Evolutionary conservation across 2,329 filamentous ascomycete genomes (phyloP).

Genomic region (Pseudogymnoascus sp.): DNA sequence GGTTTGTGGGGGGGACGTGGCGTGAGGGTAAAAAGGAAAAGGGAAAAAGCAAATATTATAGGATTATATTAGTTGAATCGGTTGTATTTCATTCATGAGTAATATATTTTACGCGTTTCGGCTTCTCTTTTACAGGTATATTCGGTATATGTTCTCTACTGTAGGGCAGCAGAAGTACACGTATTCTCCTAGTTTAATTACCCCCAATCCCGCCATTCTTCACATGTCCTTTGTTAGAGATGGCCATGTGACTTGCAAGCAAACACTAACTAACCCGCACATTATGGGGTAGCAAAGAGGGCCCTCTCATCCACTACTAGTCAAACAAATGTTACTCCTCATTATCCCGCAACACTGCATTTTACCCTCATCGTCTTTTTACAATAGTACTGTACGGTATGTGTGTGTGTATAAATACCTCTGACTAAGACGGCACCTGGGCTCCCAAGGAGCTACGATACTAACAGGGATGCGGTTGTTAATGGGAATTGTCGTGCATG

Average conservation of each 20-base stretch:
- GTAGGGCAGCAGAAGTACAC: background rate
- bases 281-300: background rate
- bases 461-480: background rate
- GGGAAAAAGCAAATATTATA: background rate
- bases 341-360: background rate
- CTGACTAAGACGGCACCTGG: background rate
- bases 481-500: constrained; percentile 1
- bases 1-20: background rate
- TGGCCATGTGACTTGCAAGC: background rate
- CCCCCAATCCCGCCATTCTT: background rate
- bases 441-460: background rate
- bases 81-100: background rate
- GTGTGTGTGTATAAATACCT: background rate
- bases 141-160: background rate
- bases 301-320: background rate
- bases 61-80: background rate
- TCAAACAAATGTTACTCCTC: background rate
- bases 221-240: background rate
- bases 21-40: background rate
- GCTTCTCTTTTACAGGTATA: background rate
- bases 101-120: background rate
- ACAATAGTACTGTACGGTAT: too few relatives aligned
- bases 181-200: background rate
- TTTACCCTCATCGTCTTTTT: too few relatives aligned
- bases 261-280: background rate